Percentiles rank a stretch among this genome's conserved stretches.
These are phyloP conservation scores for Trichoderma aggressivum DNA, from an alignment of 2,329 filamentous ascomycete species.

Conservation along the genomic window DNA sequence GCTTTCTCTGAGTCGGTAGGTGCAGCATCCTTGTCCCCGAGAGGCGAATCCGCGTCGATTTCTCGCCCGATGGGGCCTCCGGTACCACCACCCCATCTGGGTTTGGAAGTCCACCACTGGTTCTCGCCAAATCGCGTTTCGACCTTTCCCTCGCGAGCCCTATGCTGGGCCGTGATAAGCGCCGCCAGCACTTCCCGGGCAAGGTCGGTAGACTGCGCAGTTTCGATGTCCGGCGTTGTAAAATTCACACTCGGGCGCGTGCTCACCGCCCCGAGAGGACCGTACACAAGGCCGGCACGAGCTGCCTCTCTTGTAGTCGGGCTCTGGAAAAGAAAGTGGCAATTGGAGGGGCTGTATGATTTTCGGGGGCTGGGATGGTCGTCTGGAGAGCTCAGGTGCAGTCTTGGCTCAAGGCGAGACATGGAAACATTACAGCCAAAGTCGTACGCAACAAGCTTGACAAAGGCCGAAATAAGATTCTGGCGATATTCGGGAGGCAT, in stretches of 20 bases:
- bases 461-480: slow-evolving; percentile 54
- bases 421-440: slow-evolving; percentile 61
- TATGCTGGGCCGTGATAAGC: slow-evolving; percentile 61
- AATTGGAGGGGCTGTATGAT: slow-evolving; percentile 57
- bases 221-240: slow-evolving; percentile 37
- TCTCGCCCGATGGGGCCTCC: slow-evolving; percentile 63
- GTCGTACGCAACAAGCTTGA: slow-evolving; percentile 64
- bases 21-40: slow-evolving; percentile 44
- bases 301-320: slow-evolving; percentile 59
- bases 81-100: slow-evolving; percentile 60
- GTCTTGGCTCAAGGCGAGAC: slow-evolving; percentile 56
- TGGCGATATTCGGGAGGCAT: slow-evolving; percentile 59
- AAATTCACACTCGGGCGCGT: slow-evolving; percentile 55
- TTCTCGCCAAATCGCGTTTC: slow-evolving; percentile 57
- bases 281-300: slow-evolving; percentile 57
- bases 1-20: slow-evolving; percentile 27
- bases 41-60: slow-evolving; percentile 46
- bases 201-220: slow-evolving; percentile 61
- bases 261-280: slow-evolving; percentile 59
- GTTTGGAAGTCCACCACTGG: slow-evolving; percentile 59
- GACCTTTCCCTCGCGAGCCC: slow-evolving; percentile 53
- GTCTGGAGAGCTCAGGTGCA: slow-evolving; percentile 48
- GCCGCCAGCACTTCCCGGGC: slow-evolving; percentile 59
- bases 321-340: slow-evolving; percentile 58
- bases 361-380: slow-evolving; percentile 34